Percentiles rank a stretch among this genome's conserved stretches.
These are phyloP conservation scores for Talaromyces albobiverticillius DNA, from an alignment of 2,329 filamentous ascomycete genomes.

Conservation along the genomic window DNA sequence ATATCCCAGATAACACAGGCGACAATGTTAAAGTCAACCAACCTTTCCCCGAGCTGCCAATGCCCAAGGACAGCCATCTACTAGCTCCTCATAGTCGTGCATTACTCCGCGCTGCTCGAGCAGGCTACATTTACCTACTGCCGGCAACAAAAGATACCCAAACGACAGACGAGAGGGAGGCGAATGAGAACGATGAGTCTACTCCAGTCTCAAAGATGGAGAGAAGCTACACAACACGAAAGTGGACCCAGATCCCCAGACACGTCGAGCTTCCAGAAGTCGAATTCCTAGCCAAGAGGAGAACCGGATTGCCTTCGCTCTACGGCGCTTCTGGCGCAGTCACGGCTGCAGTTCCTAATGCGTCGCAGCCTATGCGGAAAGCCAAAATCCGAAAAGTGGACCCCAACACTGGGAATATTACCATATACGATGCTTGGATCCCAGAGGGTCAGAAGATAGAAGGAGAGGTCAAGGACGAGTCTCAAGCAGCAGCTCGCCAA, in stretches of 20 bases:
- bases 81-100: slow-evolving; percentile 77
- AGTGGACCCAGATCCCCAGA: slow-evolving; percentile 57
- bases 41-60: slow-evolving; percentile 68
- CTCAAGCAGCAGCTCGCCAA: slow-evolving; percentile 45
- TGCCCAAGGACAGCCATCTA: slow-evolving; percentile 82
- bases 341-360: slow-evolving; percentile 17
- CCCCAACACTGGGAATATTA: slow-evolving; percentile 71
- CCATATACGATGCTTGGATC: slow-evolving; percentile 79
- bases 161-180: slow-evolving; percentile 32
- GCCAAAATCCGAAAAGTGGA: slow-evolving; percentile 78
- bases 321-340: slow-evolving; percentile 39
- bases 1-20: slow-evolving; percentile 47
- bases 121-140: slow-evolving; percentile 72
- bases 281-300: slow-evolving; percentile 61
- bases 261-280: slow-evolving; percentile 58
- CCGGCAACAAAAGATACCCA: slow-evolving; percentile 35
- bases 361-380: slow-evolving; percentile 62
- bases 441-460: slow-evolving; percentile 75
- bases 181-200: slow-evolving; percentile 35
- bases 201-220: slow-evolving; percentile 29
- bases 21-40: slow-evolving; percentile 23
- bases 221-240: slow-evolving; percentile 55
- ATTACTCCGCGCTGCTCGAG: slow-evolving; percentile 75
- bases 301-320: slow-evolving; percentile 56
- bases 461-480: slow-evolving; percentile 69